Conservation (phyloP, 208 protist genomes). For the Leishmania aethiopica region DNA sequence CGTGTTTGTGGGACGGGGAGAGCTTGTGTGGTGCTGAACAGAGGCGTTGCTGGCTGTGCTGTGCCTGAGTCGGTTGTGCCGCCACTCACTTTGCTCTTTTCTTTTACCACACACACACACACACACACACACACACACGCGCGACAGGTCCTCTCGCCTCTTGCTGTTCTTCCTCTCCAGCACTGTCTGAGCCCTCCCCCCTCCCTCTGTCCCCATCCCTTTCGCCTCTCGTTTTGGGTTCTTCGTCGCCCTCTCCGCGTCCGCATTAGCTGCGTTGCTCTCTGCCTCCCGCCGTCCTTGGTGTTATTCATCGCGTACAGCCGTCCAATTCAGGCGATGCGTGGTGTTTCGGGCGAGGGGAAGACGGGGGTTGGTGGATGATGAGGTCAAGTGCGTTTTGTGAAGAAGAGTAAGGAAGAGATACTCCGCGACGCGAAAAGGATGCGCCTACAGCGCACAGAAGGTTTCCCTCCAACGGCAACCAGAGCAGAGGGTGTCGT, state of each 20-base stretch:
- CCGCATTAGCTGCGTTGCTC: not conserved
- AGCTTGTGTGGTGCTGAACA: not conserved
- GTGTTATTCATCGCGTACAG: not conserved
- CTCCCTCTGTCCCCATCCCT: not conserved
- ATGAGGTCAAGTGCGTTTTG: not conserved
- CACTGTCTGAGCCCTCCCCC: not conserved
- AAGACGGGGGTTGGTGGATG: not conserved
- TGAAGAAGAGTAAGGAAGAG: not conserved
- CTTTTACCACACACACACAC: not conserved
- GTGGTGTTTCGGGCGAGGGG: not conserved
- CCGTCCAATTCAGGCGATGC: not conserved
- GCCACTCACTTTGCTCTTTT: not conserved
- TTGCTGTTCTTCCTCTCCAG: slow-evolving; percentile 12
- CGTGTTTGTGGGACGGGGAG: not conserved
- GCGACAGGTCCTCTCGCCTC: not conserved
- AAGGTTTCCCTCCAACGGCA: not conserved
- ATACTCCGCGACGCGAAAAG: not conserved
- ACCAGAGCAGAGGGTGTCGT: not conserved
- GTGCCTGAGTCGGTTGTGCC: not conserved
- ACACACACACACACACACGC: not conserved
- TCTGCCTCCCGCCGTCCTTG: not conserved
- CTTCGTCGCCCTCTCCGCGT: not conserved
- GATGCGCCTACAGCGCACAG: not conserved
- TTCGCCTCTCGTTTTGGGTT: not conserved
- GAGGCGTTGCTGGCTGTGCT: not conserved